phyloP scores from a whole-genome alignment of 208 protist species.

The Trichomonas gallinae region DNA sequence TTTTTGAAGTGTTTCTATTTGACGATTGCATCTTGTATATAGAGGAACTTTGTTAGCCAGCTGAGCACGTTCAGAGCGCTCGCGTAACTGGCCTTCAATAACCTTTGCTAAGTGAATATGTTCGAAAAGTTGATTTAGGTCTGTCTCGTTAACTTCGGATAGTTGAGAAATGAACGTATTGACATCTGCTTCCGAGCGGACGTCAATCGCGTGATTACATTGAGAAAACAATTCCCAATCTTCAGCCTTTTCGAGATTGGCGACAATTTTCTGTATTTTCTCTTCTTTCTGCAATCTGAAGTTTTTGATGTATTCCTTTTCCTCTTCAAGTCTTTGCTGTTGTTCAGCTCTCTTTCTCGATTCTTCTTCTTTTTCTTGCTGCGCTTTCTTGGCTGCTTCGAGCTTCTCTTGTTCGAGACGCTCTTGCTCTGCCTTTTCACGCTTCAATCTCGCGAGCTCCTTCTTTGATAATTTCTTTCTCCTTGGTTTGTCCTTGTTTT shows the following conservation, averaged over 20 bases:
- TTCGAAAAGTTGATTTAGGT: neutral
- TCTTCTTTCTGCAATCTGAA: neutral
- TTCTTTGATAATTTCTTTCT: conserved; percentile 5
- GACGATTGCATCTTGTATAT: neutral
- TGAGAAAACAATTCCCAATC: neutral
- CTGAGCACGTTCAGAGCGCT: neutral
- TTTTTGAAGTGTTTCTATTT: neutral
- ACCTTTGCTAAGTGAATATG: neutral
- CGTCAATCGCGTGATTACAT: neutral
- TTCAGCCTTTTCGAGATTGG: neutral
- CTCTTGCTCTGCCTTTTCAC: neutral
- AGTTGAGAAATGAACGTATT: neutral
- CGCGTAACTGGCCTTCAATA: neutral
- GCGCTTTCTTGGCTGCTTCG: neutral
- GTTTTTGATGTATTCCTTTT: neutral
- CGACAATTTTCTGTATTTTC: neutral
- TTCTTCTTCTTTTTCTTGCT: neutral
- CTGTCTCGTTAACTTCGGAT: neutral
- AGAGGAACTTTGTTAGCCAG: neutral
- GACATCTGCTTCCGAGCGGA: neutral
- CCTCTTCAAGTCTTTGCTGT: neutral
- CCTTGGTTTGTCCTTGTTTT: neutral
- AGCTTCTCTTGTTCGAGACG: neutral
- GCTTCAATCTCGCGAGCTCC: neutral
- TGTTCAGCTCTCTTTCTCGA: neutral